Base-by-base conservation (phyloP, 306 rosid species). In the Cicer judaicum region DNA sequence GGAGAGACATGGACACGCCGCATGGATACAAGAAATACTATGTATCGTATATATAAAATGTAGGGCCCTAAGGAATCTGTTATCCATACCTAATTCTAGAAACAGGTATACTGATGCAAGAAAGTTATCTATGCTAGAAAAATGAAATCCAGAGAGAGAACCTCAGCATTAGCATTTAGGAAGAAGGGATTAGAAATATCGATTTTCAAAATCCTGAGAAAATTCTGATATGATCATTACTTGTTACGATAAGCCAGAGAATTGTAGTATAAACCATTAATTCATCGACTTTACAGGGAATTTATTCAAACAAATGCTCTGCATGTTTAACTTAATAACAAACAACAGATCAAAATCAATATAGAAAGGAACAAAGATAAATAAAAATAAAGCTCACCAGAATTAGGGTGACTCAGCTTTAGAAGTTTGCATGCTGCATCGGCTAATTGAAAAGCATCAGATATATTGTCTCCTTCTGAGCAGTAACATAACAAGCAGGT, bases 391-490 rank as follows among this genome's bases (percentile, higher is more conserved):
- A 79, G 64, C 89, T 82, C 43, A 91, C 93, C 91, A 10, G 73
- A 75, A 78, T 84, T 68, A 82, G 83, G 79, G 70, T 80, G 81
- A 84, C 48, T 73, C 67, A 65, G 68, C 53, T 44, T 76, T 46
- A 87, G 87, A 81, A 91, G 86, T 83, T 84, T 89, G 86, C 85
- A 85, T 34, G 84, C 81, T 57, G 94, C 98, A 74, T 91, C 97
- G 0, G 91, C 96, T 80, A 93, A 88, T 61, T 90, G 87, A 81
- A 83, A 88, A 81, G 98, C 94, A 81, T 93, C 97, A 16, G 85
- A 72, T 68, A 81, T 88, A 88, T 93, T 93, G 84, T 93, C 98
- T 62, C 98, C 98, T 83, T 93, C 98, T 7, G 97, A 91, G 81
- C 96, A 93, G 81, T 93, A 91, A 85, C 94, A 86, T 62, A 93